phyloP scores from a whole-genome alignment of 2,329 filamentous ascomycete genomes.

The Sporothrix mexicana region DNA sequence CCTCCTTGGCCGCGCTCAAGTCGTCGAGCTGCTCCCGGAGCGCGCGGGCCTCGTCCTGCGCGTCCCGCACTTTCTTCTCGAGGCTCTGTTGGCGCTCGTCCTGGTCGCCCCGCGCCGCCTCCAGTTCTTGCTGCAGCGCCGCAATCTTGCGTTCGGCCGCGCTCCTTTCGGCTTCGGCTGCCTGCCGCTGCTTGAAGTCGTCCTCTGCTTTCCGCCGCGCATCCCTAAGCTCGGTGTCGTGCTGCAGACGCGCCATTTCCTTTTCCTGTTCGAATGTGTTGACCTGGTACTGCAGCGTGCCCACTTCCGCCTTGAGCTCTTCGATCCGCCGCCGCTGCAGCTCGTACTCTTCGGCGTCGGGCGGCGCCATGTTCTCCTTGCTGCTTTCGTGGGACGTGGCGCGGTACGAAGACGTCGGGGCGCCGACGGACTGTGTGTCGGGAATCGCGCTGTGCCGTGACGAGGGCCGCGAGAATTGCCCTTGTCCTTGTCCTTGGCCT shows the following conservation, averaged over 20 bases:
- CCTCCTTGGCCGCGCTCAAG: slow-evolving; percentile 64
- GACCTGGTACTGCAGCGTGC: slow-evolving; percentile 84
- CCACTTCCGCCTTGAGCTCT: slow-evolving; percentile 86
- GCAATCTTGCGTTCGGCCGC: slow-evolving; percentile 59
- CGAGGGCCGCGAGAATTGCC: slow-evolving; percentile 35
- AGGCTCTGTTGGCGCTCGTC: slow-evolving; percentile 67
- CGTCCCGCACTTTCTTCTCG: slow-evolving; percentile 72
- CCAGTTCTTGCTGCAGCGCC: slow-evolving; percentile 57
- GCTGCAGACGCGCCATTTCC: slow-evolving; percentile 76
- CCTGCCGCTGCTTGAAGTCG: slow-evolving; percentile 73
- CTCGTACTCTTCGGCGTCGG: slow-evolving; percentile 65
- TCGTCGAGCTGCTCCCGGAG: slow-evolving; percentile 85
- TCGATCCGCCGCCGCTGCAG: slow-evolving; percentile 66
- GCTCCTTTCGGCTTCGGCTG: slow-evolving; percentile 61
- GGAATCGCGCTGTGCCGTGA: slow-evolving; percentile 39
- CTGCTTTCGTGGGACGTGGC: slow-evolving; percentile 62
- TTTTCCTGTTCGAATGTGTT: slow-evolving; percentile 87
- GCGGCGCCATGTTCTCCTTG: slow-evolving; percentile 65
- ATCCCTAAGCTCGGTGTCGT: slow-evolving; percentile 84
- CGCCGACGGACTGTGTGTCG: slow-evolving; percentile 36
- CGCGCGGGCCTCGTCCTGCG: slow-evolving; percentile 72
- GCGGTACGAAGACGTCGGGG: slow-evolving; percentile 45
- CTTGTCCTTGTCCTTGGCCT: slow-evolving; percentile 26
- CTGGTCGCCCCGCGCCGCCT: slow-evolving; percentile 56
- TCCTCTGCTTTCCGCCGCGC: slow-evolving; percentile 80